A percentile compares a stretch with the other conserved stretches of the same genome.
phyloP scores from a whole-genome alignment of 257 asterid species.

The Parsonsia alboflavescens region DNA sequence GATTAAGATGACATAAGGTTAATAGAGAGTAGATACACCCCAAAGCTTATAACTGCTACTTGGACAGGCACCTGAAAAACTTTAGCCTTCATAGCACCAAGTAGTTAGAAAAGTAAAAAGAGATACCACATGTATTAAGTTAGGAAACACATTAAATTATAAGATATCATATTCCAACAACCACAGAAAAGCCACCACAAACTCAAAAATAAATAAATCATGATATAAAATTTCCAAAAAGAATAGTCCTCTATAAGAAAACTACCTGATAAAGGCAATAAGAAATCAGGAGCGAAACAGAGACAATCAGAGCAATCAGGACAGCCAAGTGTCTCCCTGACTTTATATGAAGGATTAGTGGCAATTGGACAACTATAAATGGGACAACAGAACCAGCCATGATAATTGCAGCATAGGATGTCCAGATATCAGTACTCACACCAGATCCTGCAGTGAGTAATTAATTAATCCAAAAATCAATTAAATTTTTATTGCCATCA shows the following conservation, averaged over 20 bases:
- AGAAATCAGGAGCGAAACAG: conserved; percentile 50
- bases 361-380: conserved; percentile 67
- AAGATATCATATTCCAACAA: background rate
- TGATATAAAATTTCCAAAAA: background rate
- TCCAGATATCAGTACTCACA: conserved; percentile 72
- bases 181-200: background rate
- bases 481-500: background rate
- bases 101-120: background rate
- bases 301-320: conserved; percentile 61
- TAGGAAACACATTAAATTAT: background rate
- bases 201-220: background rate
- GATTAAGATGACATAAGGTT: background rate
- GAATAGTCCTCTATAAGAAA: background rate
- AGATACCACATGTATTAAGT: background rate
- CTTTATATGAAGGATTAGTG: conserved; percentile 49
- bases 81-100: background rate
- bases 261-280: conserved; percentile 88
- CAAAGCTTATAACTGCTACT: too few relatives aligned
- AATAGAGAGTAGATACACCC: background rate
- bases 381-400: conserved; percentile 87
- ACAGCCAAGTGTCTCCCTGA: conserved; percentile 67
- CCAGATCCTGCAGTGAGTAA: conserved; percentile 73
- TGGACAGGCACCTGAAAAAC: background rate
- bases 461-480: conserved; percentile 12
- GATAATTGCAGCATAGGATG: conserved; percentile 74